Evolutionary conservation across 2,329 filamentous ascomycete species (phyloP), one percentile per base, ranked within the genome.

Genomic region (Aspergillus versicolor): DNA sequence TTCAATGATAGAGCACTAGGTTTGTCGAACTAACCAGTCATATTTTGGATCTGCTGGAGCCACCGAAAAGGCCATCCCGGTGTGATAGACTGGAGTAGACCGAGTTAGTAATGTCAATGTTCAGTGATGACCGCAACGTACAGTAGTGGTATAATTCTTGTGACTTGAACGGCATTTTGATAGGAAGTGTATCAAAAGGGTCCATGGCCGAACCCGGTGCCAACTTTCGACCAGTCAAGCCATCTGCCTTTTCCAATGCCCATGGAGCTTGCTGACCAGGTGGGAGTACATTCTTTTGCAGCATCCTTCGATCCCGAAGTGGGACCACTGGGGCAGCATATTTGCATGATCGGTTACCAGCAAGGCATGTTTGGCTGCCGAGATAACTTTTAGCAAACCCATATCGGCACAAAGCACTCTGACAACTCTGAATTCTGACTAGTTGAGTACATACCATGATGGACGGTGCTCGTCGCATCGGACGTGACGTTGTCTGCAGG

Each of bases 101-200:
- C 15, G 43, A 15, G 24, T 46, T 46, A 46, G 1, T 2, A 30
- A 51, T 15, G 34, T 11, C 34, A 37, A 41, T 22, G 2, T 0
- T 40, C 24, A 30, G 4, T 19, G 34, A 6, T 15, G 13, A 19
- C 17, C n/a, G 24, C 32, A 27, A 32, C 49, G 32, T 32, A 52
- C 49, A 52, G 49, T 52, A 52, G 41, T 52, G 32, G 15, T 52
- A 52, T 24, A 52, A 32, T 42, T 52, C 49, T 12, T 38, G 49
- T 19, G 49, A 52, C 22, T 30, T 41, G n/a, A 43, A 43, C 5
- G 49, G 49, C 49, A 52, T 52, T 30, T 52, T 52, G 7, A 52
- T 22, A 3, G 49, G 49, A 17, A 52, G 49, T 17, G 38, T 42
- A 42, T 52, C 49, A 21, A 52, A 52, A 6, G 49, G 49, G 19